Evolutionary conservation across 441 rosid species (phyloP), one percentile per base, ranked within the genome.

Genomic region (Erodium chrysanthum): DNA sequence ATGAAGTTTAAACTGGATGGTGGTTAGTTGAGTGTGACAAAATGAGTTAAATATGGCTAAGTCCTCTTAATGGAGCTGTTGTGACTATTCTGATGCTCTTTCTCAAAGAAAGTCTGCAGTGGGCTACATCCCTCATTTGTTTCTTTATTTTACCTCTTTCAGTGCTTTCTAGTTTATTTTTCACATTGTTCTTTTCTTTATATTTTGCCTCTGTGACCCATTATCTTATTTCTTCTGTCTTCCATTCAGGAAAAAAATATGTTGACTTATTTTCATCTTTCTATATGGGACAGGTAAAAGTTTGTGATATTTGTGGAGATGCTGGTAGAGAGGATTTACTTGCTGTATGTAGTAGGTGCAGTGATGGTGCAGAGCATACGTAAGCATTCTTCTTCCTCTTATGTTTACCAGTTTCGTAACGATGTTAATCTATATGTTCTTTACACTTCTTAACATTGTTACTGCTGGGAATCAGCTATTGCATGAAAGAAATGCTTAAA

Each of bases 321-420:
- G 91, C 98, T 40, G 99, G 99, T 56, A 87, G 93, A 63, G 99
- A 95, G 82, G 93, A 92, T 81, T 76, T 85, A 78, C 98, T 95
- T 21, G 98, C 97, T 68, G 84, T 89, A 73, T 95, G 99, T 77
- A 82, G 91, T 66, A 78, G 83, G 82, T 95, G 99, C 83, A 77
- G 80, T 77, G 99, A 95, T 84, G 99, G 99, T 68, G 99, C 98
- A 69, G 98, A 95, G 83, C 99, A 95, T 86, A 95, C 86, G 99
- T 95, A 87, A 88, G 92, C 61, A 60, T 18, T 66, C 31, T 59
- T 73, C 67, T n/a, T 33, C 68, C 66, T 46, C 11, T 71, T 14
- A 35, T 61, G 70, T 70, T 67, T 60, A 29, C 27, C 65, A 48
- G 40, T 72, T 33, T 54, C 60, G 22, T 68, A 20, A 23, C 25